phyloP scores from a whole-genome alignment of 208 protist genomes.

The Crithidia brevicula region DNA sequence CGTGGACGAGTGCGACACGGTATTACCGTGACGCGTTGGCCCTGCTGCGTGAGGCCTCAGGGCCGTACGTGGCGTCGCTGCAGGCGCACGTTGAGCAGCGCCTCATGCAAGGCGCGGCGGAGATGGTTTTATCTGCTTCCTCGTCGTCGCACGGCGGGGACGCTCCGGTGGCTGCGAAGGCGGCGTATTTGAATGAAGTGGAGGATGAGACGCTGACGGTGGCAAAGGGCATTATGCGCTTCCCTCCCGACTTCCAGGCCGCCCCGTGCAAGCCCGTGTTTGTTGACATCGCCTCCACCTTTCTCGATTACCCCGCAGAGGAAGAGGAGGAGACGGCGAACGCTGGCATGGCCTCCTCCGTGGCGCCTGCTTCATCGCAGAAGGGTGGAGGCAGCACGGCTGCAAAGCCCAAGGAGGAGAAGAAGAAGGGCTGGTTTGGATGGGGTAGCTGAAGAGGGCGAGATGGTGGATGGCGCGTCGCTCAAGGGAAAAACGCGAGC shows the following conservation, averaged over 20 bases:
- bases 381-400: not conserved
- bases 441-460: constrained; percentile 18
- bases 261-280: constrained; percentile 86
- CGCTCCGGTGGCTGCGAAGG: not conserved
- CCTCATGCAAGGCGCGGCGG: constrained; percentile 43
- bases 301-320: constrained; percentile 61
- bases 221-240: constrained; percentile 68
- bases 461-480: not conserved
- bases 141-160: not conserved
- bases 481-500: not conserved
- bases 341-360: too few relatives aligned
- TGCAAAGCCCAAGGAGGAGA: constrained; percentile 15
- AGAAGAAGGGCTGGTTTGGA: constrained; percentile 29
- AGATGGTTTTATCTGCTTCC: constrained; percentile 35
- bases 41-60: constrained; percentile 31
- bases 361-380: not conserved
- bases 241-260: constrained; percentile 83
- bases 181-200: constrained; percentile 48
- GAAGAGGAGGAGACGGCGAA: not conserved
- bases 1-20: constrained; percentile 14
- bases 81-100: constrained; percentile 46
- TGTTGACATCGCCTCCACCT: constrained; percentile 84
- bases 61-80: constrained; percentile 34
- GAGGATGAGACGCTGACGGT: constrained; percentile 37
- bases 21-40: constrained; percentile 63